These are phyloP conservation scores for Ajuga chamaepitys DNA, from an alignment of 257 asterid species.

Conservation along the genomic window DNA sequence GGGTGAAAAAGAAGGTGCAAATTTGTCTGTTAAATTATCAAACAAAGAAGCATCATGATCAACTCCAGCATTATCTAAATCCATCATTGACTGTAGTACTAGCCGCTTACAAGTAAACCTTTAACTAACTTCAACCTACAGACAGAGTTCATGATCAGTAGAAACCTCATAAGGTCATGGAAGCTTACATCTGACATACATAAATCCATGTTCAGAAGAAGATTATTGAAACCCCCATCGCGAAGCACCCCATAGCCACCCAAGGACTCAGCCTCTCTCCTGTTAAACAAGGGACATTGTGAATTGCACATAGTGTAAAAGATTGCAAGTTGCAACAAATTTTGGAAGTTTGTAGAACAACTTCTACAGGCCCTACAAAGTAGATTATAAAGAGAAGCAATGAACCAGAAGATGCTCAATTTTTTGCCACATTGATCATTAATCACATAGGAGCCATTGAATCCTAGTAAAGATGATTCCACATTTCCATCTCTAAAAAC, in stretches of 20 bases:
- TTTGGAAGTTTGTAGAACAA: too few species aligned
- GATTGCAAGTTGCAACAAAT: neutral
- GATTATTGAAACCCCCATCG: conserved; percentile 76
- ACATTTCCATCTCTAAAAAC: neutral
- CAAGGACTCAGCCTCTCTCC: conserved; percentile 95
- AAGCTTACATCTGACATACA: conserved; percentile 8
- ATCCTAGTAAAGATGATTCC: neutral
- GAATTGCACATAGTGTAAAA: conserved; percentile 7
- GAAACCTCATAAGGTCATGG: conserved; percentile 12
- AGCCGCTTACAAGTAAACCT: neutral
- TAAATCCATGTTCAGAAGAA: conserved; percentile 52
- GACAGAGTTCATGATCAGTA: conserved; percentile 11
- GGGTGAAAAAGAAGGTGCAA: neutral
- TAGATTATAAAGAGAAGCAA: neutral
- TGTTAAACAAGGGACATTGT: conserved; percentile 24
- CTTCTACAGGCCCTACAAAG: neutral
- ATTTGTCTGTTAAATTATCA: neutral
- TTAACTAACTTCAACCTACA: neutral
- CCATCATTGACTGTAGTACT: neutral
- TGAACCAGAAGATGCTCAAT: neutral
- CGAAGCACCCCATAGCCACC: conserved; percentile 77
- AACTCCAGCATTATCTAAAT: neutral
- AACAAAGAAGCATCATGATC: neutral
- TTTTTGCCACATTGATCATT: neutral
- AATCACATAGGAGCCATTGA: neutral